Evolutionary conservation across 2,329 filamentous ascomycete species (phyloP).

Genomic region (Fusarium redolens): DNA sequence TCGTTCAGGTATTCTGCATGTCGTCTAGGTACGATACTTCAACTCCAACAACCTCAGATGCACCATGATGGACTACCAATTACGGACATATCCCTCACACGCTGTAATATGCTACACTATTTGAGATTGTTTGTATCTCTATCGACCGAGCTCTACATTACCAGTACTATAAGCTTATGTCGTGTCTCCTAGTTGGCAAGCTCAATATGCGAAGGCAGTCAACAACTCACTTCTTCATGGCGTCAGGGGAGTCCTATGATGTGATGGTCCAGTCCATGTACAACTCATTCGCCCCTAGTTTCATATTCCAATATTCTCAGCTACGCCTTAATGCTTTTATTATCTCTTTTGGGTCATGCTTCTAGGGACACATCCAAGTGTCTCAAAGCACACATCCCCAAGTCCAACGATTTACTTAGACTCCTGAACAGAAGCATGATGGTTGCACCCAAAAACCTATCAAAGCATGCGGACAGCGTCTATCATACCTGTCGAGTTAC

Average conservation of each 20-base stretch:
- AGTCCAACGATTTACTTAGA: background rate
- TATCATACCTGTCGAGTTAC: slow-evolving; percentile 33
- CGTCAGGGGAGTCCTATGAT: background rate
- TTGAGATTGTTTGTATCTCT: background rate
- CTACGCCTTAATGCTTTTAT: background rate
- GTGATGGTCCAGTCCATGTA: background rate
- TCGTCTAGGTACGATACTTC: background rate
- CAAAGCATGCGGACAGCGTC: slow-evolving; percentile 20
- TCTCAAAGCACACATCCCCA: slow-evolving; percentile 11
- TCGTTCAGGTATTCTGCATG: background rate
- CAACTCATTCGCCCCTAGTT: background rate
- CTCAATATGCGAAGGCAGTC: background rate
- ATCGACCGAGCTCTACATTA: background rate
- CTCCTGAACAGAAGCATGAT: background rate
- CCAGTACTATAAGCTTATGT: background rate
- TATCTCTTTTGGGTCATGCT: background rate
- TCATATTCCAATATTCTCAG: background rate
- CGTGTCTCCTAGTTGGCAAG: background rate
- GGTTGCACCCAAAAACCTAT: slow-evolving; percentile 4
- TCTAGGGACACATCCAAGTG: slow-evolving; percentile 5
- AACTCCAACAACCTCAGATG: background rate
- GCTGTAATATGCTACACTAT: background rate
- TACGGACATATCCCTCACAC: background rate
- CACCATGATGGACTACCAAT: background rate
- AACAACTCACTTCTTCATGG: background rate